Evolutionary conservation across 164 flowering plant species (phyloP).

Genomic region (Magnolia officinalis): DNA sequence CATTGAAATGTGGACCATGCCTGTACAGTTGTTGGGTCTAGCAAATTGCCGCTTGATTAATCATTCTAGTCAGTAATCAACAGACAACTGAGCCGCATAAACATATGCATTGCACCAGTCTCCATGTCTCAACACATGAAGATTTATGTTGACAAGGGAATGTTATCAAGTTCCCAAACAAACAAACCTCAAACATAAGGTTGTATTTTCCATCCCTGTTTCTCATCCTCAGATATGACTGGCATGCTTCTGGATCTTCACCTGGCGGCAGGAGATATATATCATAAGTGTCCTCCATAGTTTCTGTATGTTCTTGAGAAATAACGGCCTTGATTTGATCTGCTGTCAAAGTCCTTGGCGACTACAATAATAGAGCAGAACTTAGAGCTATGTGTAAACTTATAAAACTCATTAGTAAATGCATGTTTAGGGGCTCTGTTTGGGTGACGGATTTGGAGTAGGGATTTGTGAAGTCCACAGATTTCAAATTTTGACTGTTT

Average conservation of each 20-base stretch:
- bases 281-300: conserved; percentile 81
- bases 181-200: conserved; percentile 96
- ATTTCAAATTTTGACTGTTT: no score
- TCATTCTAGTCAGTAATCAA: neutral
- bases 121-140: neutral
- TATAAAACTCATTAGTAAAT: neutral
- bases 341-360: conserved; percentile 46
- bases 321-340: conserved; percentile 67
- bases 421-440: neutral
- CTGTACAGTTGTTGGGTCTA: neutral
- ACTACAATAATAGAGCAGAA: conserved; percentile 47
- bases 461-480: no score
- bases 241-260: conserved; percentile 98
- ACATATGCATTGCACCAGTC: neutral
- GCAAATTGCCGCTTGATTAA: neutral
- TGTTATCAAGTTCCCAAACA: conserved; percentile 6
- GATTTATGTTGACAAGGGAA: neutral
- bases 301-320: conserved; percentile 53
- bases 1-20: no score
- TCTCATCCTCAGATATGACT: conserved; percentile 94
- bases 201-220: conserved; percentile 95
- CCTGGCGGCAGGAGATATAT: conserved; percentile 97
- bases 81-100: neutral
- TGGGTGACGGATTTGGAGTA: no score
- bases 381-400: conserved; percentile 14